Conservation (phyloP, 805 yeast species). For the Kluyveromyces aestuarii region DNA sequence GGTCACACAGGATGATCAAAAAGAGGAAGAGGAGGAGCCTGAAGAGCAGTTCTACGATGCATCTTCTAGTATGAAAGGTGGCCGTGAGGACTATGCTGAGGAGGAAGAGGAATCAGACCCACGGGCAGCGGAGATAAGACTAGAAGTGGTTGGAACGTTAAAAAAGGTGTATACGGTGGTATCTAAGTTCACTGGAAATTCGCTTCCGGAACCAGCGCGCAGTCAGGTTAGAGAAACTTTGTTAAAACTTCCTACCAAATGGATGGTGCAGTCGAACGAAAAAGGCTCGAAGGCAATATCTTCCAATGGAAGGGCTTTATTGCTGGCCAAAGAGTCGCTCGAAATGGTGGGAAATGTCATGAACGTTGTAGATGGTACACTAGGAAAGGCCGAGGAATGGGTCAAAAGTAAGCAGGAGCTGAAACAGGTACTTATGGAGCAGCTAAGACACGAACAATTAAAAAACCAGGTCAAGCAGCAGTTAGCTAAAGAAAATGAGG, state of each 20-base stretch:
- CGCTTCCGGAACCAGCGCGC: slow-evolving; percentile 71
- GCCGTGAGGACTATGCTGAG: slow-evolving; percentile 16
- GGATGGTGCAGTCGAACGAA: slow-evolving; percentile 39
- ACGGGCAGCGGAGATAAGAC: slow-evolving; percentile 42
- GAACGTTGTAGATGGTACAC: slow-evolving; percentile 73
- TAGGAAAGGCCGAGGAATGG: slow-evolving; percentile 84
- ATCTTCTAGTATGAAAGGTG: neutral
- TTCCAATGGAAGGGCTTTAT: slow-evolving; percentile 62
- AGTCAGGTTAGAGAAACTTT: slow-evolving; percentile 72
- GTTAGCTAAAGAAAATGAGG: slow-evolving; percentile 19
- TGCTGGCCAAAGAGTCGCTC: slow-evolving; percentile 81
- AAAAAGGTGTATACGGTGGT: slow-evolving; percentile 80
- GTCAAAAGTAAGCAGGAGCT: slow-evolving; percentile 38
- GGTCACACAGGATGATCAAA: slow-evolving; percentile 9
- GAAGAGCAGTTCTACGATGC: slow-evolving; percentile 2
- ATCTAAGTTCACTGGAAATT: slow-evolving; percentile 72
- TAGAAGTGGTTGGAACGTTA: slow-evolving; percentile 81
- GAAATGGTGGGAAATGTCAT: slow-evolving; percentile 81
- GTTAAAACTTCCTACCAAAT: slow-evolving; percentile 61
- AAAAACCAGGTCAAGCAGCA: slow-evolving; percentile 17
- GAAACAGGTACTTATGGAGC: slow-evolving; percentile 22
- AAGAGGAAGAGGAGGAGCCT: slow-evolving; percentile 2
- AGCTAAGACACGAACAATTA: slow-evolving; percentile 12
- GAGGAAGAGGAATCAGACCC: slow-evolving; percentile 23
- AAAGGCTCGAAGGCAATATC: slow-evolving; percentile 16